phyloP scores from a whole-genome alignment of 768 basidiomycete genomes.

The Tulasnella sp. region DNA sequence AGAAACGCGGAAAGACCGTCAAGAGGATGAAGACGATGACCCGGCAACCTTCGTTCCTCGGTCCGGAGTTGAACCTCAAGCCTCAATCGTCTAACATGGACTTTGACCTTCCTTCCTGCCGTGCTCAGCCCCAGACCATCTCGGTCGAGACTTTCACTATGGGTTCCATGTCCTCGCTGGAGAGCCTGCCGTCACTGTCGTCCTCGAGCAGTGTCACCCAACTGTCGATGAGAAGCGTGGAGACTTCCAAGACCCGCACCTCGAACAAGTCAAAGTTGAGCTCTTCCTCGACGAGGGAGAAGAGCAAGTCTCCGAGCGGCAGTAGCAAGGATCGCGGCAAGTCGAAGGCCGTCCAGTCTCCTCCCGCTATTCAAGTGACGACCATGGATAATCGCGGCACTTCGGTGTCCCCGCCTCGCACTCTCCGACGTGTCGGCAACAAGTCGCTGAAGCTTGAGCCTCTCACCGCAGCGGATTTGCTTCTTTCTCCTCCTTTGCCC shows the following conservation, averaged over 20 bases:
- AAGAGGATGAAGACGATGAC: slow-evolving; percentile 12
- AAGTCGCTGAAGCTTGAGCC: slow-evolving; percentile 19
- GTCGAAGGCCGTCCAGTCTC: not conserved
- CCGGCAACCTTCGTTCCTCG: not conserved
- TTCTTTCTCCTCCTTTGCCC: not conserved
- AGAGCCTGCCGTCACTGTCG: slow-evolving; percentile 4
- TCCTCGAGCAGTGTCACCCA: not conserved
- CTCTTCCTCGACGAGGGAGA: not conserved
- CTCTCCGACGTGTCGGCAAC: slow-evolving; percentile 22
- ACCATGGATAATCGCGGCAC: not conserved
- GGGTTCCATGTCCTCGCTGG: not conserved
- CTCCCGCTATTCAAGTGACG: not conserved
- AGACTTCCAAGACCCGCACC: not conserved
- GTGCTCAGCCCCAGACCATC: slow-evolving; percentile 5
- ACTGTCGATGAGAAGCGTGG: slow-evolving; percentile 3
- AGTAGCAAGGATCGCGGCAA: not conserved
- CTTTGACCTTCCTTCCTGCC: not conserved
- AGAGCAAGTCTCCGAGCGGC: not conserved
- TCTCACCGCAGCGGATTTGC: not conserved
- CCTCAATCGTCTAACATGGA: not conserved
- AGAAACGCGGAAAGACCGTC: slow-evolving; percentile 17
- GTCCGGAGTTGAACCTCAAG: slow-evolving; percentile 2
- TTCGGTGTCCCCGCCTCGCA: slow-evolving; percentile 2
- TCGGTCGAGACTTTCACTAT: slow-evolving; percentile 6
- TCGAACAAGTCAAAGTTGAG: not conserved